Base-by-base conservation (phyloP, 108 stramenopile genomes). In the Nannochloropsis salina region DNA sequence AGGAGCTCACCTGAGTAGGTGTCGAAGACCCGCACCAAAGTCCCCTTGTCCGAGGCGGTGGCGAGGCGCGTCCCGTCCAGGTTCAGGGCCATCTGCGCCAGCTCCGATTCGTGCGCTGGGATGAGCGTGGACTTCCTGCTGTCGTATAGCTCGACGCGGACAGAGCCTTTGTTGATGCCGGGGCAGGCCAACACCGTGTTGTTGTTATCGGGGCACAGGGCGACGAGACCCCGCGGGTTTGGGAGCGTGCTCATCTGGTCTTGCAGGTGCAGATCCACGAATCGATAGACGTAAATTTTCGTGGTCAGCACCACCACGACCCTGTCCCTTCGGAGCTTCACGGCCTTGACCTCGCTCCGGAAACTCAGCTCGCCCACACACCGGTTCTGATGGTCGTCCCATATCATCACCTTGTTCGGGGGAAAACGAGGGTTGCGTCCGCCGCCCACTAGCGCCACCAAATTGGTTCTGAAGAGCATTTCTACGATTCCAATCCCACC, bases 391-490 rank as follows among this genome's bases (percentile, higher is more conserved):
- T 97, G 96, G 92, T 99, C 99, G 84, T 98, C 99, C 95, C 97
- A 99, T 43, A 99, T 96, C 89, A 97, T 93, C 3, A 99, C 97
- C 85, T 91, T 15, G 10, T 8, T 4, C 6, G 42, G 81, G 22
- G 45, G 83, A 3, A 45, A 88, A 9, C 96, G 92, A 5, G 99
- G 97, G 42, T 94, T 92, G 42, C 91, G 74, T 1, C 95, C 96
- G 18, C 93, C 93, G 9, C 99, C 98, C 22, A 97, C 98, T 43
- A 99, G 91, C 11, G 98, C 98, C 85, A 99, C 92, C 9, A 99
- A 91, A 83, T 99, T 99, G 90, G 96, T 96, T 11, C 99, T 94
- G 90, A 97, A 99, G 40, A 99, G 93, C 98, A 99, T 97, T 93
- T 98, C 97, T 11, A 98, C 96, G 74, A 91, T 92, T n/a, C 96